Evolutionary conservation across 768 basidiomycete genomes (phyloP).

Genomic region (Guyanaporus albipodus): DNA sequence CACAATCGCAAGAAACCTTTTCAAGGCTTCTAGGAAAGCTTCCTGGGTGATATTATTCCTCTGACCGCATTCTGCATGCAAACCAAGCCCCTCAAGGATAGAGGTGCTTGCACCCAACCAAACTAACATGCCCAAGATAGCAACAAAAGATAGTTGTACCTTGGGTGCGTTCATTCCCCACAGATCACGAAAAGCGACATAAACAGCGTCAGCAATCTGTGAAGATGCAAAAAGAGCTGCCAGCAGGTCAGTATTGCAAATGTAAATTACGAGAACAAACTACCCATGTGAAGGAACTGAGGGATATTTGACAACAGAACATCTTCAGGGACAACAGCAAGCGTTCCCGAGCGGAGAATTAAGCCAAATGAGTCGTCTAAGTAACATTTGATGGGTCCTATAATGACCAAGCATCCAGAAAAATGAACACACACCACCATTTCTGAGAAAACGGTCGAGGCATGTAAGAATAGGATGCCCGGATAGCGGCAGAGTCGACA

Average conservation of each 20-base stretch:
- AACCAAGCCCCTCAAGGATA: slow-evolving; percentile 35
- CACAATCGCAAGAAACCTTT: slow-evolving; percentile 42
- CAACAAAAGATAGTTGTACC: slow-evolving; percentile 32
- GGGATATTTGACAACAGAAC: slow-evolving; percentile 31
- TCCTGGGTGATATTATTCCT: slow-evolving; percentile 13
- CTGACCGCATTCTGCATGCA: slow-evolving; percentile 14
- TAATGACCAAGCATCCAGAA: background rate
- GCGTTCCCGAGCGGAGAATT: slow-evolving; percentile 40
- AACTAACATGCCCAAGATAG: slow-evolving; percentile 36
- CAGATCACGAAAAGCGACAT: slow-evolving; percentile 32
- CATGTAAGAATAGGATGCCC: slow-evolving; percentile 26
- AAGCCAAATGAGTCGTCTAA: slow-evolving; percentile 39
- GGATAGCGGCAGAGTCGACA: slow-evolving; percentile 5
- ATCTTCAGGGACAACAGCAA: slow-evolving; percentile 33
- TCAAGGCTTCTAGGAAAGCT: slow-evolving; percentile 33
- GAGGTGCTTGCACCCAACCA: slow-evolving; percentile 43
- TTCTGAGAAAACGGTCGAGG: slow-evolving; percentile 32
- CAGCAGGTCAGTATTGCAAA: slow-evolving; percentile 9
- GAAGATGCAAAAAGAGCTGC: slow-evolving; percentile 15
- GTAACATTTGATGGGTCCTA: background rate
- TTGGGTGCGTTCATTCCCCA: slow-evolving; percentile 23
- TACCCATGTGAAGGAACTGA: slow-evolving; percentile 45
- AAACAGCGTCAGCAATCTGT: slow-evolving; percentile 33
- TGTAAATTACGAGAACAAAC: background rate
- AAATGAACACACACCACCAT: slow-evolving; percentile 37